Conservation (phyloP, 805 yeast genomes). For the Yarrowia keelungensis region DNA sequence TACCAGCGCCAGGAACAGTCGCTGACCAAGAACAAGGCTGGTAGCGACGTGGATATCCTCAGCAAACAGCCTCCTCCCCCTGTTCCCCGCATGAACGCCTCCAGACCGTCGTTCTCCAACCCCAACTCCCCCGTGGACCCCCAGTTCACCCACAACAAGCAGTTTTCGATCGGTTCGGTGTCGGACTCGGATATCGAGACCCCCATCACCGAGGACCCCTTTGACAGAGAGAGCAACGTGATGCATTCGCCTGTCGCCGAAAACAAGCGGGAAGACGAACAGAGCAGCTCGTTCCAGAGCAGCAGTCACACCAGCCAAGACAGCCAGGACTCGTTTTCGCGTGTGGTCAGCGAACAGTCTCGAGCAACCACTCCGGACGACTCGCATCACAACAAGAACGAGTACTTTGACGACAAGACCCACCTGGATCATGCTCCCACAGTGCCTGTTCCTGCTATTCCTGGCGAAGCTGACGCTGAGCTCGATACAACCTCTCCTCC, state of each 20-base stretch:
- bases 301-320: slow-evolving; percentile 7
- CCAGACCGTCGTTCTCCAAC: slow-evolving; percentile 10
- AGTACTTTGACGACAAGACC: slow-evolving; percentile 6
- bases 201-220: slow-evolving; percentile 8
- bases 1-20: slow-evolving; percentile 13
- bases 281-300: slow-evolving; percentile 13
- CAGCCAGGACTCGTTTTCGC: slow-evolving; percentile 11
- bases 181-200: slow-evolving; percentile 3
- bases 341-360: not conserved
- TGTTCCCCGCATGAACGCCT: slow-evolving; percentile 5
- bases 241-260: not conserved
- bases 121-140: slow-evolving; percentile 15
- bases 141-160: not conserved
- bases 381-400: not conserved
- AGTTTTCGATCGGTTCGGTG: slow-evolving; percentile 17
- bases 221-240: slow-evolving; percentile 21
- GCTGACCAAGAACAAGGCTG: not conserved
- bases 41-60: not conserved
- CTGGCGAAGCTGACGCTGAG: not conserved
- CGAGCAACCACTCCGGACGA: slow-evolving; percentile 12
- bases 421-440: slow-evolving; percentile 12
- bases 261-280: not conserved
- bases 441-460: slow-evolving; percentile 2
- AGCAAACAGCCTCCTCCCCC: not conserved
- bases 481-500: slow-evolving; percentile 16